A percentile compares a stretch with the other conserved stretches of the same genome.
Evolutionary conservation across 2,329 filamentous ascomycete genomes (phyloP).

Genomic region (Fusarium tupiense): DNA sequence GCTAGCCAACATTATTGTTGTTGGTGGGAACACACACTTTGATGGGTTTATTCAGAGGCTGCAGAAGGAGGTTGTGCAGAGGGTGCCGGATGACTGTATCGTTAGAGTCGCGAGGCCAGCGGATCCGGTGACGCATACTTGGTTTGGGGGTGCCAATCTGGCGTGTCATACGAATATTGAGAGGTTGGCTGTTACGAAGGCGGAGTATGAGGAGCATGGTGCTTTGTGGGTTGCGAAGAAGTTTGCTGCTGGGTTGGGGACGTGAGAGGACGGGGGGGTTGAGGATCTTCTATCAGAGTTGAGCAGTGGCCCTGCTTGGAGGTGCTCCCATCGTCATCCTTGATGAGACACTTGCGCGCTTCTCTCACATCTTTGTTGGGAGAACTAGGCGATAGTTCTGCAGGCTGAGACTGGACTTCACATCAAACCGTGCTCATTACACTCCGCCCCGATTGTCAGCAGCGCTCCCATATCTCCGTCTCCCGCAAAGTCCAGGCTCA

Average conservation of each 20-base stretch:
- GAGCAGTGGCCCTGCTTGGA: neutral
- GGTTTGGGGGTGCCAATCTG: constrained; percentile 84
- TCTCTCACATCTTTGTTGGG: neutral
- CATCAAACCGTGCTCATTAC: too few relatives aligned
- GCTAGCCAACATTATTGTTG: constrained; percentile 86
- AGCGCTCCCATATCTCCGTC: neutral
- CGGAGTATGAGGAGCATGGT: constrained; percentile 91
- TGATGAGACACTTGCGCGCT: neutral
- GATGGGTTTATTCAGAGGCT: constrained; percentile 84
- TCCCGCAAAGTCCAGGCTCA: neutral
- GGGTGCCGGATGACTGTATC: constrained; percentile 79
- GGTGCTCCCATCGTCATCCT: accelerated
- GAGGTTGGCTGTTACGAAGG: constrained; percentile 79
- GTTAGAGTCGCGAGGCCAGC: constrained; percentile 76
- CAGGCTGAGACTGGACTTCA: neutral
- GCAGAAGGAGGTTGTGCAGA: constrained; percentile 76
- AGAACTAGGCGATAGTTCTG: neutral
- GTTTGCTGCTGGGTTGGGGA: constrained; percentile 59
- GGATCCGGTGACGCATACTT: constrained; percentile 82
- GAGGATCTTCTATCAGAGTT: neutral
- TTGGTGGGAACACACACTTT: constrained; percentile 85
- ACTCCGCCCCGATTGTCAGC: accelerated
- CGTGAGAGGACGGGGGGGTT: neutral
- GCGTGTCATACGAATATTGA: constrained; percentile 75
- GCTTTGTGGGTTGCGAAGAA: constrained; percentile 77